Conservation (phyloP, 2,329 filamentous ascomycete genomes). For the Stachybotrys chartarum region DNA sequence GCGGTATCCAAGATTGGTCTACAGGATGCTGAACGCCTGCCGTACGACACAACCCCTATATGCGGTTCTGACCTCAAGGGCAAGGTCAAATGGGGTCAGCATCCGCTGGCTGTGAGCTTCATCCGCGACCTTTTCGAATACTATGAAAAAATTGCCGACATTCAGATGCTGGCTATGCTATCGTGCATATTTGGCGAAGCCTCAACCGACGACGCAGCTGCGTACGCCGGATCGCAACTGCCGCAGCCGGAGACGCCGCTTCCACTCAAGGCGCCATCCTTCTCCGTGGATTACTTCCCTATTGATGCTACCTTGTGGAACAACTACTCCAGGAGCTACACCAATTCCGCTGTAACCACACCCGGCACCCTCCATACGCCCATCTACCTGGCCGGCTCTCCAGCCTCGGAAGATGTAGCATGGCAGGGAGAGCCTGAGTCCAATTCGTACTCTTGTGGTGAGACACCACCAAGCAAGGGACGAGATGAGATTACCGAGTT, state of each 20-base stretch:
- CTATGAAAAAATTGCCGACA: slow-evolving; percentile 54
- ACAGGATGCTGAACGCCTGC: slow-evolving; percentile 3
- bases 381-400: slow-evolving; percentile 45
- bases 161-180: slow-evolving; percentile 67
- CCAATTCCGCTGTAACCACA: slow-evolving; percentile 48
- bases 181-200: slow-evolving; percentile 63
- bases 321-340: slow-evolving; percentile 42
- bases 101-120: slow-evolving; percentile 55
- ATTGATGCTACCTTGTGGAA: slow-evolving; percentile 49
- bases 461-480: slow-evolving; percentile 49
- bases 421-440: slow-evolving; percentile 48
- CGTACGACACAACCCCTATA: neutral
- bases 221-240: slow-evolving; percentile 49
- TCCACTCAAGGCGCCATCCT: slow-evolving; percentile 58
- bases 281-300: slow-evolving; percentile 61
- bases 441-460: slow-evolving; percentile 54
- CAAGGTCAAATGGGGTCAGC: slow-evolving; percentile 60
- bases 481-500: slow-evolving; percentile 38
- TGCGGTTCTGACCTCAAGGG: slow-evolving; percentile 36
- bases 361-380: slow-evolving; percentile 51
- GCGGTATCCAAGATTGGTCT: slow-evolving; percentile 34
- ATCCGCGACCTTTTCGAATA: slow-evolving; percentile 56
- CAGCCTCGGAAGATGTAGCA: slow-evolving; percentile 46
- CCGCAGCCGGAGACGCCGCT: slow-evolving; percentile 55
- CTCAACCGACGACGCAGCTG: slow-evolving; percentile 44